Evolutionary conservation across 768 basidiomycete genomes (phyloP).

Genomic region (Leccinum sublutescens): DNA sequence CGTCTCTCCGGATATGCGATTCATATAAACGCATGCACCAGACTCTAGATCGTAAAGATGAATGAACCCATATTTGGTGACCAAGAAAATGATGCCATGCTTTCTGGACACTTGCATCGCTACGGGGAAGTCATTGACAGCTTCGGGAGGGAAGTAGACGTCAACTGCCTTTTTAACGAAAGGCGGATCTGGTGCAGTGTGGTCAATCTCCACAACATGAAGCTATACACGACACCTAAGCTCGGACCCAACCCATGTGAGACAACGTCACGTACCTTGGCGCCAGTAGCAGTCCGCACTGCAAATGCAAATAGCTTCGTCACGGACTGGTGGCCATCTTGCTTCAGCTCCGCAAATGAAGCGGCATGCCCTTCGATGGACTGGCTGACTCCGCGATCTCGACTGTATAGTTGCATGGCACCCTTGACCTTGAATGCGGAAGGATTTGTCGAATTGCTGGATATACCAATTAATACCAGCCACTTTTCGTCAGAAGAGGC

Average conservation of each 20-base stretch:
- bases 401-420: constrained; percentile 94
- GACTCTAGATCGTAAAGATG: constrained; percentile 98
- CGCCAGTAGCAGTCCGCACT: constrained; percentile 94
- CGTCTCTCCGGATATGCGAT: constrained; percentile 98
- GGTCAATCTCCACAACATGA: constrained; percentile 98
- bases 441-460: constrained; percentile 88
- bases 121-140: constrained; percentile 97
- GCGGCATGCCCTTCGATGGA: constrained; percentile 99
- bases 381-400: constrained; percentile 91
- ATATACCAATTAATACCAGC: constrained; percentile 95
- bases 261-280: constrained; percentile 65
- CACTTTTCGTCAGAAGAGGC: constrained; percentile 92
- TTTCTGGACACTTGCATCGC: constrained; percentile 99
- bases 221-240: constrained; percentile 52
- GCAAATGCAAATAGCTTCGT: constrained; percentile 96
- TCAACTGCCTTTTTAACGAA: constrained; percentile 98
- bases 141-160: constrained; percentile 98
- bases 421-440: constrained; percentile 99
- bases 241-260: not conserved
- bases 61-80: constrained; percentile 99
- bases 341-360: constrained; percentile 88
- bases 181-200: constrained; percentile 85
- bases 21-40: constrained; percentile 99
- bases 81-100: constrained; percentile 95
- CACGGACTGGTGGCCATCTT: constrained; percentile 80